A percentile compares a stretch with the other conserved stretches of the same genome.
These are phyloP conservation scores for Tuber brumale DNA, from an alignment of 495 filamentous ascomycete genomes.

Conservation along the genomic window DNA sequence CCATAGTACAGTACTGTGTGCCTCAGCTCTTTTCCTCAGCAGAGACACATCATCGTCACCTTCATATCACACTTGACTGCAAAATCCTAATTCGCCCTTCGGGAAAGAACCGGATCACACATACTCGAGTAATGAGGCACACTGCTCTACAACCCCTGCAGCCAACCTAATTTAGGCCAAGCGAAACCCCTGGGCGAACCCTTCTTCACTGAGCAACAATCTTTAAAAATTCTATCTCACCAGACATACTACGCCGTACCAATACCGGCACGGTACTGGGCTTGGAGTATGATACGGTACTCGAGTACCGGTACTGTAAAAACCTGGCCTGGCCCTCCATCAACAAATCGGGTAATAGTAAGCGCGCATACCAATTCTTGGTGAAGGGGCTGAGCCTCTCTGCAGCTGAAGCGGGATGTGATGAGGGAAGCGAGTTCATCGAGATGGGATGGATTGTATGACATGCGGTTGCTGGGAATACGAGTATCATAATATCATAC, in stretches of 20 bases:
- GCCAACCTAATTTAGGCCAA: background rate
- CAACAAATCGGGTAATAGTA: background rate
- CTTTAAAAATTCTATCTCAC: background rate
- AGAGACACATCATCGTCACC: background rate
- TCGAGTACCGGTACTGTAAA: background rate
- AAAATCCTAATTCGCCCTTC: background rate
- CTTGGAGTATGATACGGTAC: background rate
- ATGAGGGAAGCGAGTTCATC: background rate
- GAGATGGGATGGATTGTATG: background rate
- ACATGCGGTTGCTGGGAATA: background rate
- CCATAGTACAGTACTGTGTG: background rate
- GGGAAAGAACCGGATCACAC: background rate
- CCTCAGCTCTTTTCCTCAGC: background rate
- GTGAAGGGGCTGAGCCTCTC: background rate
- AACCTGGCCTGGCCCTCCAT: background rate
- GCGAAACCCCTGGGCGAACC: background rate
- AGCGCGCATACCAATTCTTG: background rate
- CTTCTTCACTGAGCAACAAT: background rate
- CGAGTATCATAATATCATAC: background rate
- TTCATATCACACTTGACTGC: background rate
- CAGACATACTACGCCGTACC: background rate
- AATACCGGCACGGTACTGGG: background rate
- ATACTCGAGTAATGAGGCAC: background rate
- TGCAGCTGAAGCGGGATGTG: background rate
- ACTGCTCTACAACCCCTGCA: background rate